Conservation (phyloP, 495 filamentous ascomycete genomes). For the Chaetomium fimeti region DNA sequence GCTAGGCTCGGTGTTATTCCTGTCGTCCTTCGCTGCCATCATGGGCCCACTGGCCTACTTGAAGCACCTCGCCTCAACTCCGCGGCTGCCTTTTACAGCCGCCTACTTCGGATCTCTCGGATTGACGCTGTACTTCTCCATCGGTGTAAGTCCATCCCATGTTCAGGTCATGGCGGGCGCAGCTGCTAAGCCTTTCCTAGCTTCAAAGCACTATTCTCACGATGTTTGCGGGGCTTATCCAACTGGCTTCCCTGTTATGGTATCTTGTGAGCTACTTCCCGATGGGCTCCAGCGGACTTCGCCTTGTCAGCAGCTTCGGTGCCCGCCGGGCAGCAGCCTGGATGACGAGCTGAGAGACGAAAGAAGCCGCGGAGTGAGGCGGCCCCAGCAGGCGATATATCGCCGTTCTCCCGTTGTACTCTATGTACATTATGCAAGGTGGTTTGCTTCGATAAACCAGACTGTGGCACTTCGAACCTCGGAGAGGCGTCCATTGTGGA, state of each 20-base stretch:
- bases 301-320: constrained; percentile 82
- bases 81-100: constrained; percentile 89
- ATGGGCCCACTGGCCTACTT: constrained; percentile 83
- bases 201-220: constrained; percentile 78
- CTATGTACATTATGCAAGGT: constrained; percentile 5
- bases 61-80: constrained; percentile 78
- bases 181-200: constrained; percentile 48
- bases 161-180: neutral
- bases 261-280: constrained; percentile 98
- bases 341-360: constrained; percentile 67
- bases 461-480: neutral
- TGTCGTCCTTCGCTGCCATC: constrained; percentile 89
- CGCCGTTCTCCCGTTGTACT: neutral
- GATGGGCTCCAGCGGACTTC: constrained; percentile 86
- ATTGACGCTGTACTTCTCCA: constrained; percentile 84
- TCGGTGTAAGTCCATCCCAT: constrained; percentile 67
- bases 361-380: neutral
- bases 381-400: neutral
- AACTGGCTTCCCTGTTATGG: constrained; percentile 81
- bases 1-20: constrained; percentile 83
- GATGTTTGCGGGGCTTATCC: constrained; percentile 74
- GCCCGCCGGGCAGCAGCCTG: constrained; percentile 80
- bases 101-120: constrained; percentile 95
- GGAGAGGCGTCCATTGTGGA: neutral
- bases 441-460: neutral